Base-by-base conservation (phyloP, 2,329 filamentous ascomycete species). In the Fusarium devonianum region DNA sequence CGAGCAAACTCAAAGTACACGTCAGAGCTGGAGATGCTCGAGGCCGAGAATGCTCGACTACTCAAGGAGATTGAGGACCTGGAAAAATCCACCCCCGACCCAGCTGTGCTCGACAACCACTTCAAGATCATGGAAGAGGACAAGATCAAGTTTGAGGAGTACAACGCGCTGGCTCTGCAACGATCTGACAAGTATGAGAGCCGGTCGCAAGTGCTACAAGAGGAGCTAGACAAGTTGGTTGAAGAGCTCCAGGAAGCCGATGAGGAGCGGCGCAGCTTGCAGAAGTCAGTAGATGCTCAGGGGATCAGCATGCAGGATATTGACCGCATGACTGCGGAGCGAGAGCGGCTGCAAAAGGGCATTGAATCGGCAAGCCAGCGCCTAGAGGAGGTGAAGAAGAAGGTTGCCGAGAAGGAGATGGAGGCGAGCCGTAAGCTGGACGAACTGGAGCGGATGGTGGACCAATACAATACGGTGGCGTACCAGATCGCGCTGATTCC, bases 251-350 rank as follows among this genome's bases (percentile, higher is more conserved):
- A 83, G 49, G 88, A 90, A 63, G 89, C 88, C 0, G 92, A 97
- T 58, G 86, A 89, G 12, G 94, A 99, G 70, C 85, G 91, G 54
- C 77, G 84, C 30, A 81, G 82, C 21, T 80, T 99, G 8, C 93
- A 97, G 70, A 86, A 88, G 50, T 86, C 89, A 21, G 92, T 99
- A 19, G 94, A 97, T 71, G 87, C 88, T 62, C 91, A 96, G 68
- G 94, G 94, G 3, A 92, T 99, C 69, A 95, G 92, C 66, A 95
- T 97, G 74, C 89, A 94, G 74, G 94, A 99, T 81, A 97, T 99
- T 68, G 94, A 99, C 80, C 91, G 94, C 71, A 97, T 99, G 93
- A 96, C 92, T 63, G 87, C 90, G 25, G 94, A 99, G 71, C 87
- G 92, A 42, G 94, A 99, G 67, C 86, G 94, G 35, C 81, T 99